Percentiles rank a stretch among this genome's conserved stretches.
Conservation (phyloP, 192 early-diverging fungal genomes). For the Coemansia sp. region DNA sequence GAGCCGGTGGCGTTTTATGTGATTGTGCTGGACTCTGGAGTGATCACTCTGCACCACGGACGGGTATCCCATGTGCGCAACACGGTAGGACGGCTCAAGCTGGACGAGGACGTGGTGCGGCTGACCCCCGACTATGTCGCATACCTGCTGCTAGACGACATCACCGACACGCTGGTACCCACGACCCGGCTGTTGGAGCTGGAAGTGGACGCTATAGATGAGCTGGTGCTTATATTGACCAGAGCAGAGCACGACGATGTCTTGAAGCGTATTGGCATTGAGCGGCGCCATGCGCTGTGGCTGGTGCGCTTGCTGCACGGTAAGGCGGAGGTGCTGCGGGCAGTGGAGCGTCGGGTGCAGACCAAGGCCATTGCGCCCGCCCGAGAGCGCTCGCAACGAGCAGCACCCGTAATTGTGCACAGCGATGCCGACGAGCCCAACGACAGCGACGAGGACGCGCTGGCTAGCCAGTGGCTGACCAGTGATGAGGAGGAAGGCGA, state of each 20-base stretch:
- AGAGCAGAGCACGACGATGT: constrained; percentile 82
- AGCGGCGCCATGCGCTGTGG: constrained; percentile 66
- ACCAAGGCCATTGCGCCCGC: constrained; percentile 6
- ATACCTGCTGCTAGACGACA: constrained; percentile 91
- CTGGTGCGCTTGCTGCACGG: constrained; percentile 66
- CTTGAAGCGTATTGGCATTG: constrained; percentile 71
- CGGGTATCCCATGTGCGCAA: constrained; percentile 43
- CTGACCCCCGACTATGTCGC: constrained; percentile 79
- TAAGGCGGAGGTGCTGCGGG: constrained; percentile 74
- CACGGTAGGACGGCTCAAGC: constrained; percentile 58
- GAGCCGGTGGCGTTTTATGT: constrained; percentile 47
- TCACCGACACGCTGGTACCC: constrained; percentile 90
- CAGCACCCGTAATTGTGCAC: not conserved
- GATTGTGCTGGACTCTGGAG: constrained; percentile 36
- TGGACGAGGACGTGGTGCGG: constrained; percentile 30
- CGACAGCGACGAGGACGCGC: constrained; percentile 5
- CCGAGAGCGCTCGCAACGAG: not conserved
- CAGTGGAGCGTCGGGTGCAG: constrained; percentile 58
- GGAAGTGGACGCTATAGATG: constrained; percentile 95
- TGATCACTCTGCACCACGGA: constrained; percentile 41
- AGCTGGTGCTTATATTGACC: constrained; percentile 85
- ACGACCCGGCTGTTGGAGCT: constrained; percentile 83
- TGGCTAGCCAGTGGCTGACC: constrained; percentile 46
- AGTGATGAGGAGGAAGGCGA: constrained; percentile 54
- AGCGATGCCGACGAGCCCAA: not conserved